Evolutionary conservation across 306 rosid genomes (phyloP), one percentile per base, ranked within the genome.

Genomic region (Cucurbita maxima): DNA sequence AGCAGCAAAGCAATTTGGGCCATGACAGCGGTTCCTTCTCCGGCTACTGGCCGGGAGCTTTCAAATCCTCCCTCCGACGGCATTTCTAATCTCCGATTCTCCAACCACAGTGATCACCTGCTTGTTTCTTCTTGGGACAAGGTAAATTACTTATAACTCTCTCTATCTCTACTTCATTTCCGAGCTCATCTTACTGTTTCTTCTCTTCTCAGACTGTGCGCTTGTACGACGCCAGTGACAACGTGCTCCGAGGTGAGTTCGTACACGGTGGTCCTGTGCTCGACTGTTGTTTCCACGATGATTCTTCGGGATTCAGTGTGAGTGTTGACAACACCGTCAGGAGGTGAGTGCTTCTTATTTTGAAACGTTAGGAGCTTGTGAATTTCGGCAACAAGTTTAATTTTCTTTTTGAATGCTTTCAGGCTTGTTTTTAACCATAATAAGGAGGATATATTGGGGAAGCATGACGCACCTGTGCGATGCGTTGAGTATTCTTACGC

Each of bases 121-220:
- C 92, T 94, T 15, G 98, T 94, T 41, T 94, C 98, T 56, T 94
- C 98, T 0, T 94, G 98, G 98, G 98, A 94, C 52, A 94, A 94
- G 97, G 96, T 89, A 76, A 18, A 37, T n/a, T 19, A 45, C 55
- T 63, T 38, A 0, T 18, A 3, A 63, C 55, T 14, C 53, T 45
- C 18, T 4, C 1, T 44, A 14, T 54, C 72, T 43, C 20, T 58
- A 16, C 14, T 13, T 15, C 22, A 20, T 71, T 59, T 36, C 2
- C 19, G 22, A 53, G 11, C 51, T 4, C 50, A 48, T 58, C 10
- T 55, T 40, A 53, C 67, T 36, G 13, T 19, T 77, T 73, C 61
- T 6, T 43, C n/a, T 68, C n/a, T 68, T 34, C 52, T 8, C 64
- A 92, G 96, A 86, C 86, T 61, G 95, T 94, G 3, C 92, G 97